Evolutionary conservation across 345 rosid genomes (phyloP).

Genomic region (Trapa bicornis): DNA sequence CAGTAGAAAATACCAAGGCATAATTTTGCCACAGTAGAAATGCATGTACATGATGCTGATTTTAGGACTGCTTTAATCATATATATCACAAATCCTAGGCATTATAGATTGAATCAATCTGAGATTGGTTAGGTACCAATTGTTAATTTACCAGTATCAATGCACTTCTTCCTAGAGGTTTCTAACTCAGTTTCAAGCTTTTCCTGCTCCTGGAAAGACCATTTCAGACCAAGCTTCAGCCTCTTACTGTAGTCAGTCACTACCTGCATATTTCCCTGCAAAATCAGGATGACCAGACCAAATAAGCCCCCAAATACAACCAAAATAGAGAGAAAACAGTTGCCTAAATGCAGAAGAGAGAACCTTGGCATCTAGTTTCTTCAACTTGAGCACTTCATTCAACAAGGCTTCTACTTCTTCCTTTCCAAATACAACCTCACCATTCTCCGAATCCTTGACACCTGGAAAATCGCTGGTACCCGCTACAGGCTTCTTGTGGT

Average conservation of each 20-base stretch:
- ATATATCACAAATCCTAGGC: neutral
- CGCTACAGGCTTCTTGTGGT: slow-evolving; percentile 31
- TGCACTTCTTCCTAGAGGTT: slow-evolving; percentile 38
- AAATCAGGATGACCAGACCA: neutral
- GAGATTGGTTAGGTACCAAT: neutral
- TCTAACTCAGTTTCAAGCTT: slow-evolving; percentile 43
- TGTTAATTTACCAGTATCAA: slow-evolving; percentile 33
- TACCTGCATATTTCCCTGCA: slow-evolving; percentile 54
- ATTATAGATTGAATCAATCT: neutral
- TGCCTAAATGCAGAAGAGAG: neutral
- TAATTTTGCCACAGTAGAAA: neutral
- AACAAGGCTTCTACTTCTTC: slow-evolving; percentile 70
- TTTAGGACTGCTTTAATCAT: neutral
- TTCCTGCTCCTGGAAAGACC: slow-evolving; percentile 60
- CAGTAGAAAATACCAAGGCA: neutral
- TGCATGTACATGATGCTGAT: neutral
- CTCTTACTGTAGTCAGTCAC: slow-evolving; percentile 40
- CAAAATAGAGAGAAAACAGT: neutral
- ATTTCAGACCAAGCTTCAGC: slow-evolving; percentile 62
- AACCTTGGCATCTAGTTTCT: slow-evolving; percentile 78
- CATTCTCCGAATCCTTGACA: slow-evolving; percentile 29
- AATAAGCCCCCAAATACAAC: neutral
- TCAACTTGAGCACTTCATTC: slow-evolving; percentile 54
- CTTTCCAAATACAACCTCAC: slow-evolving; percentile 42
- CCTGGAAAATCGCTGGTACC: slow-evolving; percentile 26